These are phyloP conservation scores for Salvia rosmarinus DNA, from an alignment of 257 asterid species.

Conservation along the genomic window DNA sequence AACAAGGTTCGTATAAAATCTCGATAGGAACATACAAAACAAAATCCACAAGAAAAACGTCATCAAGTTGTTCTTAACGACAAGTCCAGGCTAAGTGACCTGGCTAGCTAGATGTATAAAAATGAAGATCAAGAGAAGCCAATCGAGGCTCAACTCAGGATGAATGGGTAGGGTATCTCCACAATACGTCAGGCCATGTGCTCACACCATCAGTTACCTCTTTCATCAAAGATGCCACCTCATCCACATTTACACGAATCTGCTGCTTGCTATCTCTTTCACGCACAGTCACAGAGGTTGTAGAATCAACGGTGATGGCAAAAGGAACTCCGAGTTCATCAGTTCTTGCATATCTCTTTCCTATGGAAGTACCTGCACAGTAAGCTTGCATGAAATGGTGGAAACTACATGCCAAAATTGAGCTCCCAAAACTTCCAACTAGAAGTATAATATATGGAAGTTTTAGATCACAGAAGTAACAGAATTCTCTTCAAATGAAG, in stretches of 20 bases:
- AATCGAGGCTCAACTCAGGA: conserved; percentile 20
- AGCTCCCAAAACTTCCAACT: background rate
- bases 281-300: conserved; percentile 66
- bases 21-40: background rate
- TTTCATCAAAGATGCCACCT: conserved; percentile 74
- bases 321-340: conserved; percentile 95
- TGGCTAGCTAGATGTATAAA: conserved; percentile 1
- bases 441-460: background rate
- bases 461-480: background rate
- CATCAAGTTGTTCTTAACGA: background rate
- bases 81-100: background rate
- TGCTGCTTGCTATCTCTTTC: conserved; percentile 88
- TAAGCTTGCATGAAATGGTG: background rate
- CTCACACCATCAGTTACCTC: conserved; percentile 68
- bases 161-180: conserved; percentile 72
- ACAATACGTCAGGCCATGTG: conserved; percentile 59
- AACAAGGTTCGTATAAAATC: background rate
- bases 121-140: background rate
- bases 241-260: conserved; percentile 68
- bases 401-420: background rate
- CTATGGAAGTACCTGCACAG: conserved; percentile 75
- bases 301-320: conserved; percentile 80
- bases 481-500: background rate
- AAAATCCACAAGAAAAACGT: conserved; percentile 1
- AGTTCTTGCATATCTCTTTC: conserved; percentile 90